A percentile compares a stretch with the other conserved stretches of the same genome.
phyloP scores from a whole-genome alignment of 73 alveolate genomes.

The Paramecium tetraurelia region DNA sequence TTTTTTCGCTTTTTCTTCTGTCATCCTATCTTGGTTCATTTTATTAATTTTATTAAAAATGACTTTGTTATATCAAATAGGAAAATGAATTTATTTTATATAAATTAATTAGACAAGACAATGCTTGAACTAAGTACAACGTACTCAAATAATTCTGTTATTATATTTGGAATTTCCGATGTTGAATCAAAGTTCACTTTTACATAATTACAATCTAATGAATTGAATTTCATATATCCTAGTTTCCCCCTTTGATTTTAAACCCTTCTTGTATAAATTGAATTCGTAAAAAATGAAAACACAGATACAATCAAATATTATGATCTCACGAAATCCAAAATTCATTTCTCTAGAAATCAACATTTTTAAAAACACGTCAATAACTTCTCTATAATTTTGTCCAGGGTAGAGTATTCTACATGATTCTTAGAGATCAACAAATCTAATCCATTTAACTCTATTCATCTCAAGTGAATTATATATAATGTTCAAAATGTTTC shows the following conservation, averaged over 20 bases:
- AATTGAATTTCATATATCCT: not conserved
- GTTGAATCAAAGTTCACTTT: not conserved
- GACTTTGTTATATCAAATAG: not conserved
- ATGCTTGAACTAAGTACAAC: not conserved
- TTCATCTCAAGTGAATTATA: not conserved
- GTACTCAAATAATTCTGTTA: not conserved
- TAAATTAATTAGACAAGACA: not conserved
- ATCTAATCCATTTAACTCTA: not conserved
- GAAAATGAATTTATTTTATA: not conserved
- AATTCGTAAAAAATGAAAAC: not conserved
- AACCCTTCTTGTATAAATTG: not conserved
- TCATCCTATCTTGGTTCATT: not conserved
- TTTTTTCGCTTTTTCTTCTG: not conserved
- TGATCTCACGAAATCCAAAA: not conserved
- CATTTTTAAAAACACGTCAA: not conserved
- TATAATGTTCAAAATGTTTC: not conserved
- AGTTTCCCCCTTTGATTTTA: not conserved
- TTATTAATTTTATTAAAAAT: not conserved
- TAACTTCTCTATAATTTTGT: not conserved
- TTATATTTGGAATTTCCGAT: not conserved
- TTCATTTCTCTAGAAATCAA: not conserved
- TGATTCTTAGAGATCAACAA: not conserved
- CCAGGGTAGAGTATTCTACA: not conserved
- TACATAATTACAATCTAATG: not conserved
- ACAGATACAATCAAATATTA: not conserved